Percentiles rank a stretch among this genome's conserved stretches.
Evolutionary conservation across 148 eudicot genomes (phyloP).

Genomic region (Silene latifolia): DNA sequence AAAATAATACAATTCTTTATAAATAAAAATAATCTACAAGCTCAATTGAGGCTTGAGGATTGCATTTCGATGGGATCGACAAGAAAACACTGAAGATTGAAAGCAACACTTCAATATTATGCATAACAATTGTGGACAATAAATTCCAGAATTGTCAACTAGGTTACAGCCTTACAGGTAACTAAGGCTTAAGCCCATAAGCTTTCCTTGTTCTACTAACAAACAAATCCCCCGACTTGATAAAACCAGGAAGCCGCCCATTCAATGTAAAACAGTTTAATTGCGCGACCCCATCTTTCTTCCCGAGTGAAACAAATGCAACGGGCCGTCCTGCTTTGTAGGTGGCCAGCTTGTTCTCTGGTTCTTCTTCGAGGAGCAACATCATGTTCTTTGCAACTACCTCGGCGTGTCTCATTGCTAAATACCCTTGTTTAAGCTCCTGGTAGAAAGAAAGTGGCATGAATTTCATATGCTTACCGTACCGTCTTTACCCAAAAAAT

Average conservation of each 20-base stretch:
- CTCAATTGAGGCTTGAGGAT: too few relatives aligned
- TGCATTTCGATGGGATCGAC: too few relatives aligned
- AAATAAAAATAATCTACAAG: too few relatives aligned
- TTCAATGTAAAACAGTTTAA: constrained; percentile 32
- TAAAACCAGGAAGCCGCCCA: constrained; percentile 42
- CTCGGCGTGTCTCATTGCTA: constrained; percentile 43
- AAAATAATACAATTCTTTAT: too few relatives aligned
- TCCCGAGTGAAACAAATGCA: constrained; percentile 49
- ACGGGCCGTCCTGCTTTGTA: constrained; percentile 36
- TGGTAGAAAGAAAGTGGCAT: constrained; percentile 3
- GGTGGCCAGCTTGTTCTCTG: constrained; percentile 23
- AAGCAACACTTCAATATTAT: too few relatives aligned
- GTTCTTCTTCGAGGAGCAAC: constrained; percentile 30
- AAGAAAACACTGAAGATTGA: neutral
- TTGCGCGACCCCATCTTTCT: constrained; percentile 42
- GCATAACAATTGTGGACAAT: neutral
- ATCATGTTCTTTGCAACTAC: constrained; percentile 38
- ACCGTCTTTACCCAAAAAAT: neutral
- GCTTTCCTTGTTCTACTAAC: constrained; percentile 46
- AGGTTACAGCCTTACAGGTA: neutral
- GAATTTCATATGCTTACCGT: neutral
- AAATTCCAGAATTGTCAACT: neutral
- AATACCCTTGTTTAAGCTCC: constrained; percentile 57
- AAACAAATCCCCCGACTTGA: constrained; percentile 53
- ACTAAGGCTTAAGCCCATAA: constrained; percentile 27